These are phyloP conservation scores for Aureobasidium sp. DNA, from an alignment of 2,329 filamentous ascomycete genomes.

Conservation along the genomic window DNA sequence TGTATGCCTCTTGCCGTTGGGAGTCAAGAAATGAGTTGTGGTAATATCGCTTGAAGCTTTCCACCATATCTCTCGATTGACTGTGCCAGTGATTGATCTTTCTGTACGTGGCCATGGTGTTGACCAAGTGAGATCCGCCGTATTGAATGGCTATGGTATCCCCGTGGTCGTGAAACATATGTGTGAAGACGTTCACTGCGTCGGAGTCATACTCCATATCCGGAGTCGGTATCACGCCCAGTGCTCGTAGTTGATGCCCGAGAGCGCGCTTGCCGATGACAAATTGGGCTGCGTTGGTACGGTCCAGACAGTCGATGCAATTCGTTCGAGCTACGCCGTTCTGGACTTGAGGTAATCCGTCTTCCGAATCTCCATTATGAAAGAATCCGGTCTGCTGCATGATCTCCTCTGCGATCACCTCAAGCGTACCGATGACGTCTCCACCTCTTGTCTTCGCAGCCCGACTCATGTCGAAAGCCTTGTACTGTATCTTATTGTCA, in stretches of 20 bases:
- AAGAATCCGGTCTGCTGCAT: slow-evolving; percentile 85
- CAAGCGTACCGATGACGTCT: slow-evolving; percentile 87
- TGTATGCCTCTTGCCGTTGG: slow-evolving; percentile 97
- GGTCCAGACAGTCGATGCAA: slow-evolving; percentile 94
- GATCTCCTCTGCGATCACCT: slow-evolving; percentile 81
- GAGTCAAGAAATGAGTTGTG: slow-evolving; percentile 97
- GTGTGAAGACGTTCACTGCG: slow-evolving; percentile 89
- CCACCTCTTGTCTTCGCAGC: slow-evolving; percentile 84
- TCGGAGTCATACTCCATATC: slow-evolving; percentile 89
- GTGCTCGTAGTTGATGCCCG: slow-evolving; percentile 81
- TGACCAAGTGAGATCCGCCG: slow-evolving; percentile 92
- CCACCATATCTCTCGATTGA: slow-evolving; percentile 95
- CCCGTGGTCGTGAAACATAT: slow-evolving; percentile 94
- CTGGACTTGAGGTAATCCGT: slow-evolving; percentile 61
- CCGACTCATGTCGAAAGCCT: slow-evolving; percentile 96
- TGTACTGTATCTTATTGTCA: slow-evolving; percentile 81
- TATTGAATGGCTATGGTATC: slow-evolving; percentile 98
- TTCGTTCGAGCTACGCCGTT: slow-evolving; percentile 93
- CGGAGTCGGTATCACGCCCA: slow-evolving; percentile 74
- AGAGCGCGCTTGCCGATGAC: slow-evolving; percentile 93
- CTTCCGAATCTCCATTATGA: slow-evolving; percentile 71
- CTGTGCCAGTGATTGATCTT: slow-evolving; percentile 99
- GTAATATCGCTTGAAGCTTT: slow-evolving; percentile 98
- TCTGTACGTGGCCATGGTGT: slow-evolving; percentile 98
- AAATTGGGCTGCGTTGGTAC: slow-evolving; percentile 95